Evolutionary conservation across 306 rosid genomes (phyloP).

Genomic region (Erythrophleum fordii): DNA sequence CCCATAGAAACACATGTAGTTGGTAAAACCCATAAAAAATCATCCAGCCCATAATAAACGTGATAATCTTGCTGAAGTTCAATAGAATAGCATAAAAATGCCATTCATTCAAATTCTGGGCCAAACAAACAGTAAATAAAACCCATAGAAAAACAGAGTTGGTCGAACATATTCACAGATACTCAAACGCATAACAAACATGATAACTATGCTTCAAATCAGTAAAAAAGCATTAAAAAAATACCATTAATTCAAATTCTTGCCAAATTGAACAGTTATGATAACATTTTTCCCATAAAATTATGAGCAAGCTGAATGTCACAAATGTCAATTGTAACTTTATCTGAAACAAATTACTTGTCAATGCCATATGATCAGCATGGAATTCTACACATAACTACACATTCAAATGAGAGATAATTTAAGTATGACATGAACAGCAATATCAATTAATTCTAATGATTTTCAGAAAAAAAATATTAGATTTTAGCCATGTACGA

Average conservation of each 20-base stretch:
- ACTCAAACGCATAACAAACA: not conserved
- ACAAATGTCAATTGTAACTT: slow-evolving; percentile 5
- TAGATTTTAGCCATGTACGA: not conserved
- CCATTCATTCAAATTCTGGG: slow-evolving; percentile 13
- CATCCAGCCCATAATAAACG: not conserved
- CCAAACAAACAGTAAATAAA: slow-evolving; percentile 32
- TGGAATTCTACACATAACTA: not conserved
- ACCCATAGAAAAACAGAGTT: slow-evolving; percentile 30
- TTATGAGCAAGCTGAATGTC: slow-evolving; percentile 23
- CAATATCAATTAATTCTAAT: not conserved
- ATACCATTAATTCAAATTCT: slow-evolving; percentile 19
- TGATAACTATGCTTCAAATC: not conserved
- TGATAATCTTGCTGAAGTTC: slow-evolving; percentile 4
- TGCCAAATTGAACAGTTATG: slow-evolving; percentile 6
- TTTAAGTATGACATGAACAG: not conserved
- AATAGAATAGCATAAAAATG: slow-evolving; percentile 31
- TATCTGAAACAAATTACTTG: not conserved
- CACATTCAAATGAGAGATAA: not conserved
- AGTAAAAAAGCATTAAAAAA: slow-evolving; percentile 32
- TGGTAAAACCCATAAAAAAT: slow-evolving; percentile 26
- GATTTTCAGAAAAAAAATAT: not conserved
- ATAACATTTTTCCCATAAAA: slow-evolving; percentile 7
- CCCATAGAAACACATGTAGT: slow-evolving; percentile 30
- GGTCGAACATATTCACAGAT: slow-evolving; percentile 14
- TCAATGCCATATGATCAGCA: not conserved